These are phyloP conservation scores for Physaria fendleri DNA, from an alignment of 345 rosid species.

Conservation along the genomic window DNA sequence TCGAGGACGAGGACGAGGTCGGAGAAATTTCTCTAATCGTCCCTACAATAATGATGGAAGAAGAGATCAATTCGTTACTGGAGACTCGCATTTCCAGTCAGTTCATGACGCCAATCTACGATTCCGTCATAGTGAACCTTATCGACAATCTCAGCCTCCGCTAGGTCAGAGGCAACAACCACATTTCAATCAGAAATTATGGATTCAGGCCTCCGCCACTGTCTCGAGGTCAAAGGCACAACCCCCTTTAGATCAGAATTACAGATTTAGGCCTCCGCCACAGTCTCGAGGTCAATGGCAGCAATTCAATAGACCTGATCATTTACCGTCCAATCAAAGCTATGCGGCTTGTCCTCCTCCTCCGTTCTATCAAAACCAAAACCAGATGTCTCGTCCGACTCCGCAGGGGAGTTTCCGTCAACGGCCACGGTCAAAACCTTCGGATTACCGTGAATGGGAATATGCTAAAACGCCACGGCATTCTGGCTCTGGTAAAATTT, in stretches of 20 bases:
- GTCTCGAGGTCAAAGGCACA: not conserved
- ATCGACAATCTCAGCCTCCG: slow-evolving; percentile 1
- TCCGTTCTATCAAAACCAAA: too few relatives aligned
- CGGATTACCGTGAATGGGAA: too few relatives aligned
- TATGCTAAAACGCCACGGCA: too few relatives aligned
- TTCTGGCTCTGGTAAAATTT: too few relatives aligned
- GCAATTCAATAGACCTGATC: slow-evolving; percentile 30
- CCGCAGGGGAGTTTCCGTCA: too few relatives aligned
- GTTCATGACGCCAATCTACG: slow-evolving; percentile 42
- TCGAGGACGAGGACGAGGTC: slow-evolving; percentile 40
- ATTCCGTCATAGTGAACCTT: slow-evolving; percentile 26
- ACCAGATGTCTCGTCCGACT: too few relatives aligned
- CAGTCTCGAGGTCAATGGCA: slow-evolving; percentile 25
- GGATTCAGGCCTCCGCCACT: slow-evolving; percentile 13
- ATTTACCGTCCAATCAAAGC: slow-evolving; percentile 15
- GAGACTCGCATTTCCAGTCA: slow-evolving; percentile 45
- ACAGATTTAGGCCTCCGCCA: too few relatives aligned
- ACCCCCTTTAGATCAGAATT: too few relatives aligned
- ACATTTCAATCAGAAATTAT: slow-evolving; percentile 27
- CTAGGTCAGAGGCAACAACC: not conserved
- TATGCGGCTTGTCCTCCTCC: slow-evolving; percentile 28
- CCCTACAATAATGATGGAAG: slow-evolving; percentile 29
- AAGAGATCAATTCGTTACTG: slow-evolving; percentile 33
- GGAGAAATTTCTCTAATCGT: slow-evolving; percentile 53
- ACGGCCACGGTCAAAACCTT: too few relatives aligned